Evolutionary conservation across 805 yeast species (phyloP).

Genomic region (Grigorovia jiainica): DNA sequence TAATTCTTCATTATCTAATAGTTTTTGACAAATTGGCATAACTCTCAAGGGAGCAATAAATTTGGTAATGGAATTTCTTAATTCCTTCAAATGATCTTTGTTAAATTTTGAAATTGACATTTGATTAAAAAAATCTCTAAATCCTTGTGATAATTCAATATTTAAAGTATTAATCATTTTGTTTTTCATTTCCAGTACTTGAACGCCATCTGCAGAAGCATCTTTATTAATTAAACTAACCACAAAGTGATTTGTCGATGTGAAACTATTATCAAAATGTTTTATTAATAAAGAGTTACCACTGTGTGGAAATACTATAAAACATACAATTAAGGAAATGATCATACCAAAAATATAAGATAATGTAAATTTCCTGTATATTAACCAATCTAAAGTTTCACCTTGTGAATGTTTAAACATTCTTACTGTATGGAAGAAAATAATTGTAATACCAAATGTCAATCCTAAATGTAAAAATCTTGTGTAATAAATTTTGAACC

Average conservation of each 20-base stretch:
- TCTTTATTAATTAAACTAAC: constrained; percentile 15
- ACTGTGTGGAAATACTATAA: constrained; percentile 32
- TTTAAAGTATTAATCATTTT: constrained; percentile 26
- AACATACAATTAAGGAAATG: constrained; percentile 29
- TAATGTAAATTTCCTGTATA: constrained; percentile 34
- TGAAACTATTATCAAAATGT: constrained; percentile 19
- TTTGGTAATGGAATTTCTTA: constrained; percentile 37
- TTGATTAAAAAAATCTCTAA: constrained; percentile 37
- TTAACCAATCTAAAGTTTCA: constrained; percentile 24
- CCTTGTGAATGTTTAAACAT: too few relatives aligned
- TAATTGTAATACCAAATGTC: constrained; percentile 30
- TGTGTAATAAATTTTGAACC: constrained; percentile 34
- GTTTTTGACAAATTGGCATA: constrained; percentile 26
- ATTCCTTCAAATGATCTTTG: constrained; percentile 23
- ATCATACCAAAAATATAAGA: constrained; percentile 38
- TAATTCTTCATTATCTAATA: constrained; percentile 15
- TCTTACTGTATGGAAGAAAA: constrained; percentile 28
- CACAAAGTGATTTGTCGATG: constrained; percentile 20
- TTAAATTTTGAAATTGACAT: constrained; percentile 30
- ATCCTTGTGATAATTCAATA: constrained; percentile 31
- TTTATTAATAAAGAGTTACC: constrained; percentile 30
- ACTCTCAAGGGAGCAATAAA: constrained; percentile 34
- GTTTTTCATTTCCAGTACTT: constrained; percentile 18
- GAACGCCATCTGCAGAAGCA: constrained; percentile 9
- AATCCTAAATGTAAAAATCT: constrained; percentile 32